phyloP scores from a whole-genome alignment of 495 filamentous ascomycete species.

The Talaromyces borbonicus region DNA sequence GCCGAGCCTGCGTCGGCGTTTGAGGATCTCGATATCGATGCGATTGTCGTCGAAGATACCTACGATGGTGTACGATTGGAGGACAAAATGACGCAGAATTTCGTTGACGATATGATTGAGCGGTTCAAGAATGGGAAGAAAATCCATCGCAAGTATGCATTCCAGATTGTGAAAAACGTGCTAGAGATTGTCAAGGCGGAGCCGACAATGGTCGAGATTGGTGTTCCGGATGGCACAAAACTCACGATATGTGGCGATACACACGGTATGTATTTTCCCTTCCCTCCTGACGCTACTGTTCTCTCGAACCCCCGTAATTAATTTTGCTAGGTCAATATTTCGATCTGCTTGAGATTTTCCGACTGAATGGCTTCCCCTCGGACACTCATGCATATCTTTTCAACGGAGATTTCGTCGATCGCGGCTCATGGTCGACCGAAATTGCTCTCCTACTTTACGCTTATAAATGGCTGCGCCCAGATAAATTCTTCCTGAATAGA shows the following conservation, averaged over 20 bases:
- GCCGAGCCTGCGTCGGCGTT: constrained; percentile 84
- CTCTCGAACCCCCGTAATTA: constrained; percentile 8
- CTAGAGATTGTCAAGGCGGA: constrained; percentile 84
- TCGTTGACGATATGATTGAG: constrained; percentile 92
- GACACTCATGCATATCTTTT: constrained; percentile 90
- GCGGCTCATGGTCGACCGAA: constrained; percentile 95
- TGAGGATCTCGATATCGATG: constrained; percentile 79
- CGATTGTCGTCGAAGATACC: constrained; percentile 65
- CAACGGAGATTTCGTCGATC: constrained; percentile 98
- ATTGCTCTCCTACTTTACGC: constrained; percentile 90
- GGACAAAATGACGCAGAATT: constrained; percentile 86
- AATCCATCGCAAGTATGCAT: constrained; percentile 92
- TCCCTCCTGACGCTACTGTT: constrained; percentile 10
- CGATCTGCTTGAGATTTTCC: constrained; percentile 92
- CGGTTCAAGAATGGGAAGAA: constrained; percentile 94
- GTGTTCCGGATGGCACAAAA: constrained; percentile 61
- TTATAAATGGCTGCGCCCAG: constrained; percentile 90
- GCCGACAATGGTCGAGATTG: constrained; percentile 94
- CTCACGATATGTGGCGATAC: constrained; percentile 97
- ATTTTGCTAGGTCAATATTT: constrained; percentile 75
- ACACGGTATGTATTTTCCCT: constrained; percentile 53
- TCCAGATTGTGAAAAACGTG: constrained; percentile 86
- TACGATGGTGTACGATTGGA: constrained; percentile 81
- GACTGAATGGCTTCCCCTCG: constrained; percentile 73
- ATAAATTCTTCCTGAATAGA: constrained; percentile 88